Evolutionary conservation across 2,329 filamentous ascomycete species (phyloP).

Genomic region (Emmonsiellopsis sp.): DNA sequence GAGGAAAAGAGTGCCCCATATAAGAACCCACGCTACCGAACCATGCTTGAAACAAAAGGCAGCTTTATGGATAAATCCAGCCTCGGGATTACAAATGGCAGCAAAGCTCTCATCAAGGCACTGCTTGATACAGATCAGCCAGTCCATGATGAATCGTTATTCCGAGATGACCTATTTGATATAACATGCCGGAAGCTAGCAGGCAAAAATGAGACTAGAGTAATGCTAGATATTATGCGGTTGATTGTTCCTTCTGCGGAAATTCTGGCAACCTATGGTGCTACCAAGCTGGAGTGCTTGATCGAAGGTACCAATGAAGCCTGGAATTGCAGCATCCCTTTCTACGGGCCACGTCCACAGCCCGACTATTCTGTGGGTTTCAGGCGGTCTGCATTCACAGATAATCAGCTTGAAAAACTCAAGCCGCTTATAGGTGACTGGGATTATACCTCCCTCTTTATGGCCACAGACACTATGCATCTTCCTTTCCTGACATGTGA

Average conservation of each 20-base stretch:
- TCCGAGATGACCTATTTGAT: slow-evolving; percentile 14
- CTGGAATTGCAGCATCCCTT: too few relatives aligned
- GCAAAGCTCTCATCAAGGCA: slow-evolving; percentile 19
- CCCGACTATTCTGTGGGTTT: too few relatives aligned
- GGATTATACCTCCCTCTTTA: too few relatives aligned
- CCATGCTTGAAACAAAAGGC: slow-evolving; percentile 32
- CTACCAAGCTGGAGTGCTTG: too few relatives aligned
- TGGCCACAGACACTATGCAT: too few relatives aligned
- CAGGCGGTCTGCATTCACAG: too few relatives aligned
- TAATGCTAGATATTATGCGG: slow-evolving; percentile 12
- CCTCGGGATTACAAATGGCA: slow-evolving; percentile 23
- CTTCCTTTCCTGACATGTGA: too few relatives aligned
- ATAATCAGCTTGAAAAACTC: too few relatives aligned
- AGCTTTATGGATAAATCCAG: slow-evolving; percentile 31
- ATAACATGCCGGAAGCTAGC: slow-evolving; percentile 11
- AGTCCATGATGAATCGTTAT: slow-evolving; percentile 24
- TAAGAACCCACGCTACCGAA: slow-evolving; percentile 27
- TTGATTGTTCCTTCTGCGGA: slow-evolving; percentile 8
- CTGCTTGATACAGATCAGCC: slow-evolving; percentile 25
- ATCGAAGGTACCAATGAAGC: too few relatives aligned
- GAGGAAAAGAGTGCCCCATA: slow-evolving; percentile 33
- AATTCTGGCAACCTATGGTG: too few relatives aligned
- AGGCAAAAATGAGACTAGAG: slow-evolving; percentile 11
- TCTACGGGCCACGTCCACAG: too few relatives aligned
- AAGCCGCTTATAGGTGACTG: too few relatives aligned